A percentile compares a stretch with the other conserved stretches of the same genome.
These are phyloP conservation scores for Cyphellophora europaea DNA, from an alignment of 2,329 filamentous ascomycete species.

Conservation along the genomic window DNA sequence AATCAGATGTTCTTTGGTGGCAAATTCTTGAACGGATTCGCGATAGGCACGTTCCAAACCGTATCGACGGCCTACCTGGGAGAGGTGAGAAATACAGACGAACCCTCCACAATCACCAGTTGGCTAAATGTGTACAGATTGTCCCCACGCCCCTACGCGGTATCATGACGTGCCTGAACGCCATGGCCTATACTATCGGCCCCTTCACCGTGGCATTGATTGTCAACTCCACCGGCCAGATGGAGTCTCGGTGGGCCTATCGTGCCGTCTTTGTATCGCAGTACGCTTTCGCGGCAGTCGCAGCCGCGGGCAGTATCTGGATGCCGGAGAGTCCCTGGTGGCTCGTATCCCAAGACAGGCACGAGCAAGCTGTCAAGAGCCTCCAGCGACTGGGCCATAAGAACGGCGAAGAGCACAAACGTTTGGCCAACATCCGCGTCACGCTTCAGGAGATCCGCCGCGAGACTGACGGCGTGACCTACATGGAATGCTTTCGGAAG, in stretches of 20 bases:
- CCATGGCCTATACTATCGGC: slow-evolving; percentile 31
- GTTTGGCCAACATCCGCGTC: slow-evolving; percentile 26
- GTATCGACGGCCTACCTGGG: slow-evolving; percentile 36
- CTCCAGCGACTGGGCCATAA: slow-evolving; percentile 16
- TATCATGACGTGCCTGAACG: slow-evolving; percentile 34
- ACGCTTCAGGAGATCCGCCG: slow-evolving; percentile 13
- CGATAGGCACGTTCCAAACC: slow-evolving; percentile 38
- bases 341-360: slow-evolving; percentile 25
- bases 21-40: slow-evolving; percentile 36
- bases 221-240: slow-evolving; percentile 27
- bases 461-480: slow-evolving; percentile 29
- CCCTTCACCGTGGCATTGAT: slow-evolving; percentile 31
- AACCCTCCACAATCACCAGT: background rate
- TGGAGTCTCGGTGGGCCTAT: slow-evolving; percentile 32
- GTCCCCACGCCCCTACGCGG: slow-evolving; percentile 39
- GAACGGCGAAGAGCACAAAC: background rate
- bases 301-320: slow-evolving; percentile 18
- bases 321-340: slow-evolving; percentile 27
- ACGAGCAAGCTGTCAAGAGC: slow-evolving; percentile 23
- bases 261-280: slow-evolving; percentile 32
- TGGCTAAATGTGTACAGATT: slow-evolving; percentile 21
- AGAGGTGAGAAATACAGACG: slow-evolving; percentile 20
- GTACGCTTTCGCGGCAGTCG: slow-evolving; percentile 31
- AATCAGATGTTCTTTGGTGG: slow-evolving; percentile 33
- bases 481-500: slow-evolving; percentile 31